Base-by-base conservation (phyloP, 176 grass and related monocot genomes). In the Typha latifolia region DNA sequence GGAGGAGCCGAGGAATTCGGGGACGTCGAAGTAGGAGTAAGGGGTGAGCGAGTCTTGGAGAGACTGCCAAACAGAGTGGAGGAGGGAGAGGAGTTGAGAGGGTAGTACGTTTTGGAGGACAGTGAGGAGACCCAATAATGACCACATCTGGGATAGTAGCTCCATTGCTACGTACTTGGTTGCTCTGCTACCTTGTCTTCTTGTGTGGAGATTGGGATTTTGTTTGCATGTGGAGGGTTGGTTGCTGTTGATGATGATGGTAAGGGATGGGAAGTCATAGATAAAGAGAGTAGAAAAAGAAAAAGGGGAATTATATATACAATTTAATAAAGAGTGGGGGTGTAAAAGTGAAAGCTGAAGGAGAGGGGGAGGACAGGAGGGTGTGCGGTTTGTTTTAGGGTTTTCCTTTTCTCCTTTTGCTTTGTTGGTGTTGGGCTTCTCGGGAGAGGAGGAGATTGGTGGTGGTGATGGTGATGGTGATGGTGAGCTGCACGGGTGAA, bases 71-170 rank as follows among this genome's bases (percentile, higher is more conserved):
- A 91, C 73, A 15, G 89, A 92, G 64, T 99, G 89, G 12, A 99
- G 89, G 6, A 90, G 81, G 43, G 86, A 76, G 67, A 99, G 89
- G 14, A 99, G 81, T 74, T 93, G 89, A 56, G 89, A 87, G 9
- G 94, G 94, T 37, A 93, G 94, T 26, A 99, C 86, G 78, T 99
- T 99, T 78, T 99, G 94, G 63, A 93, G 89, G 69, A 99, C 88
- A 57, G 94, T 99, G 32, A 99, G 83, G 64, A 99, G 81, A 51
- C 94, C 94, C n/a, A 99, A 62, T 0, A 99, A 82, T 23, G 94
- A 99, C 94, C 94, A 93, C 94, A 99, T 93, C 75, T 90, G 83
- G 15, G 94, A 92, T 61, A 99, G 64, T 49, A 93, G 89, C 81
- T 99, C 78, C 94, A 99, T 99, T 76, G 6, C 53, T 5, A 37